Evolutionary conservation across 345 rosid genomes (phyloP).

Genomic region (Brassica nigra): DNA sequence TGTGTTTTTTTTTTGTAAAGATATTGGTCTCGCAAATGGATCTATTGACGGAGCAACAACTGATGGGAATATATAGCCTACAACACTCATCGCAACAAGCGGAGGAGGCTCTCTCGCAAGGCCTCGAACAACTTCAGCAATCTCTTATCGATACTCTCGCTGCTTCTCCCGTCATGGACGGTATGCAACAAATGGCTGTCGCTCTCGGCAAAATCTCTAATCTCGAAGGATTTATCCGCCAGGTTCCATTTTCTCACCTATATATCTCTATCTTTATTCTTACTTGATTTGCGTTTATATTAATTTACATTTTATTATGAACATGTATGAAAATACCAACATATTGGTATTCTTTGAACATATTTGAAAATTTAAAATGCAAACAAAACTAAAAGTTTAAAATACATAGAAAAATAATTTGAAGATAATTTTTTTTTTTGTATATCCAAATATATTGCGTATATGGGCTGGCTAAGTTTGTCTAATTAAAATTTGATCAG

Average conservation of each 20-base stretch:
- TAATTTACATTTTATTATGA: neutral
- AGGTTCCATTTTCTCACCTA: conserved; percentile 50
- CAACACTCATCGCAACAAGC: conserved; percentile 96
- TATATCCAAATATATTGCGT: conserved; percentile 7
- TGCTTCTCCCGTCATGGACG: conserved; percentile 54
- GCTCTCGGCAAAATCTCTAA: conserved; percentile 90
- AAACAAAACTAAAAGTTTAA: neutral
- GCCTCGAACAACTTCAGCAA: conserved; percentile 89
- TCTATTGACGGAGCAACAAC: conserved; percentile 87
- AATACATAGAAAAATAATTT: neutral
- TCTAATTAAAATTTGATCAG: conserved; percentile 19
- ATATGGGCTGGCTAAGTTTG: conserved; percentile 34
- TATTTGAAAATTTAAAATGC: neutral
- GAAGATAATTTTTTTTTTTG: neutral
- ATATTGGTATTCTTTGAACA: neutral
- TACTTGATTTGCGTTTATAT: neutral
- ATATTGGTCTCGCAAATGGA: conserved; percentile 82
- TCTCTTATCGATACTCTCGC: conserved; percentile 85
- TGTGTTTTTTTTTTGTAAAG: conserved; percentile 36
- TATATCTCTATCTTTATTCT: neutral
- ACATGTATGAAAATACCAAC: neutral
- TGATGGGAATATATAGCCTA: conserved; percentile 87
- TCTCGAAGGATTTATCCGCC: conserved; percentile 94
- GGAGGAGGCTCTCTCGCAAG: conserved; percentile 93
- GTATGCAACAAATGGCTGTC: conserved; percentile 92